Percentiles rank a stretch among this genome's conserved stretches.
These are phyloP conservation scores for Triticum aestivum DNA, from an alignment of 176 grass and related monocot species.

Conservation along the genomic window DNA sequence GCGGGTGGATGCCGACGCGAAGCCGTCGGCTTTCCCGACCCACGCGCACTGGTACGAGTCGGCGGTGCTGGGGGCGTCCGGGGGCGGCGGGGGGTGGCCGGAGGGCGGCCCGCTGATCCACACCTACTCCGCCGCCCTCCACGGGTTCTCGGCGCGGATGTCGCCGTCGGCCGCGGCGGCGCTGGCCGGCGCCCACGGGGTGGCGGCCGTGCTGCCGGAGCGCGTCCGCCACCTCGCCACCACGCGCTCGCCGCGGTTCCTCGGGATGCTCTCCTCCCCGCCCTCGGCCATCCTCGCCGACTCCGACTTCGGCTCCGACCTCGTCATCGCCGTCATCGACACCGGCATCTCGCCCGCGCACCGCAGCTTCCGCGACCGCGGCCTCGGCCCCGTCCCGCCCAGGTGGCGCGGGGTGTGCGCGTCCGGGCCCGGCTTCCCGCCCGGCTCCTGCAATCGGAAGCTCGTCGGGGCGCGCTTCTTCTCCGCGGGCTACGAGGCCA, in stretches of 20 bases:
- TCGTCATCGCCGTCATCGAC: constrained; percentile 77
- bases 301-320: constrained; percentile 81
- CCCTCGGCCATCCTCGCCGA: constrained; percentile 81
- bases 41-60: constrained; percentile 96
- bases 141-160: constrained; percentile 79
- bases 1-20: constrained; percentile 77
- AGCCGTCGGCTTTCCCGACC: constrained; percentile 81
- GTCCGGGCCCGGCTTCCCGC: constrained; percentile 54
- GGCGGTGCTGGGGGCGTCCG: constrained; percentile 46
- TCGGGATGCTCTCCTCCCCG: constrained; percentile 68
- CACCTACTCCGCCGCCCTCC: constrained; percentile 79
- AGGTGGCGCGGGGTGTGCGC: constrained; percentile 71
- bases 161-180: constrained; percentile 35
- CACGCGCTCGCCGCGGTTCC: constrained; percentile 73
- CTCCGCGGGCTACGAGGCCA: constrained; percentile 75
- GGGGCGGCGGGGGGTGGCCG: constrained; percentile 30
- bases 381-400: constrained; percentile 50
- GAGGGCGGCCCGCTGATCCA: constrained; percentile 74
- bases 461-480: constrained; percentile 83
- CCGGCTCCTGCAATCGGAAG: constrained; percentile 79
- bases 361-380: constrained; percentile 72
- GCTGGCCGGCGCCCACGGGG: constrained; percentile 44
- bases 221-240: constrained; percentile 57
- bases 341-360: constrained; percentile 77
- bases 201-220: constrained; percentile 72